Evolutionary conservation across 208 protist species (phyloP).

Genomic region (Borovskyia barvae): DNA sequence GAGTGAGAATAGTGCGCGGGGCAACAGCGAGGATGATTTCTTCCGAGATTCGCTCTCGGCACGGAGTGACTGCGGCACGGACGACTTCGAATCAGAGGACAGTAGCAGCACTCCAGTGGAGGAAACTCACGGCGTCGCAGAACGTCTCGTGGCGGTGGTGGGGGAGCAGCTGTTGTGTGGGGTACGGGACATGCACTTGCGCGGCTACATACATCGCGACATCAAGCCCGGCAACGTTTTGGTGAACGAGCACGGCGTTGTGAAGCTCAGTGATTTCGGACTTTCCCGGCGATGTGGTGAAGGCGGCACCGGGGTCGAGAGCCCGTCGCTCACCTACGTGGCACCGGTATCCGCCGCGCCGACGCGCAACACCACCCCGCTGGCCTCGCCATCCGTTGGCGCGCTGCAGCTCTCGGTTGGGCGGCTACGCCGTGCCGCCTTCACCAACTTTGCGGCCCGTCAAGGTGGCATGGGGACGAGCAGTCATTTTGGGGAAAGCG

Average conservation of each 20-base stretch:
- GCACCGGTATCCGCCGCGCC: constrained; percentile 16
- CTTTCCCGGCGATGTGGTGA: constrained; percentile 72
- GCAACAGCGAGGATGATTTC: constrained; percentile 5
- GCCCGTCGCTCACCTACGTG: constrained; percentile 15
- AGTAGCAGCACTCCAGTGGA: constrained; percentile 34
- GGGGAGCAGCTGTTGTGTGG: constrained; percentile 81
- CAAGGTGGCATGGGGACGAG: neutral
- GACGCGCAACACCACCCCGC: constrained; percentile 33
- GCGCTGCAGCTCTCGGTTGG: neutral
- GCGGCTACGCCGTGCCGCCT: neutral
- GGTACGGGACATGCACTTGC: constrained; percentile 82
- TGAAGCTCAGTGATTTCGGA: constrained; percentile 97
- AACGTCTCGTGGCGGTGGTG: constrained; percentile 80
- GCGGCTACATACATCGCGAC: constrained; percentile 88
- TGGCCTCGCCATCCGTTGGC: constrained; percentile 18
- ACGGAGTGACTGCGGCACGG: constrained; percentile 25
- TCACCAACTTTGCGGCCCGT: neutral
- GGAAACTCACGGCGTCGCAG: constrained; percentile 55
- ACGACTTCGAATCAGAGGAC: constrained; percentile 18
- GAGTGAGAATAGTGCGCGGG: too few relatives aligned
- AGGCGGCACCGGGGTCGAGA: constrained; percentile 22
- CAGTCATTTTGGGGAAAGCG: too few relatives aligned
- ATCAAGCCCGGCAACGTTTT: constrained; percentile 92
- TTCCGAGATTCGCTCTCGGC: constrained; percentile 23
- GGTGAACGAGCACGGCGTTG: constrained; percentile 38